Evolutionary conservation across 2,329 filamentous ascomycete species (phyloP).

Genomic region (Stachybotrys elegans): DNA sequence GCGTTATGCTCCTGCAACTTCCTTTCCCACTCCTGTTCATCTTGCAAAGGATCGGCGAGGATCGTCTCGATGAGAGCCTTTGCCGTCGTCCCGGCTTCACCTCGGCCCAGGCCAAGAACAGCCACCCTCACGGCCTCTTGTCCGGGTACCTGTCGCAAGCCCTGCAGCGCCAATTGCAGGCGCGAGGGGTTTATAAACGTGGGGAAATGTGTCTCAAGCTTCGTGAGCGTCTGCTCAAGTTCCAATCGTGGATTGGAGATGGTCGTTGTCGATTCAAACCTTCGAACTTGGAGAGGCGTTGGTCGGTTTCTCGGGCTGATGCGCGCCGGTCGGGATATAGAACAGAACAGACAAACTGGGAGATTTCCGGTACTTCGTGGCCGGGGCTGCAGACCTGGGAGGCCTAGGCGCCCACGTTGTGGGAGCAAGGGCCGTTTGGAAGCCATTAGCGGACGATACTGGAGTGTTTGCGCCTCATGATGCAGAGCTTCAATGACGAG

Average conservation of each 20-base stretch:
- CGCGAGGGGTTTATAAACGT: constrained; percentile 63
- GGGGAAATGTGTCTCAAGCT: constrained; percentile 56
- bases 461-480: too few relatives aligned
- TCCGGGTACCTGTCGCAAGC: constrained; percentile 52
- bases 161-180: constrained; percentile 65
- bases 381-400: constrained; percentile 10
- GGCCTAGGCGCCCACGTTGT: constrained; percentile 20
- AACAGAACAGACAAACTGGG: constrained; percentile 27
- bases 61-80: constrained; percentile 64
- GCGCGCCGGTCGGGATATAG: constrained; percentile 14
- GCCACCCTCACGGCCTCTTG: constrained; percentile 55
- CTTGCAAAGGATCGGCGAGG: constrained; percentile 63
- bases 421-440: constrained; percentile 22
- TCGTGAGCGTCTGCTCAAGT: constrained; percentile 53
- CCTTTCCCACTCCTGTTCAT: constrained; percentile 62
- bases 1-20: constrained; percentile 48
- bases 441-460: constrained; percentile 21
- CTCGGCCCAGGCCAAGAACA: constrained; percentile 43
- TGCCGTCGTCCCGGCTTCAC: constrained; percentile 41
- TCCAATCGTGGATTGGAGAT: constrained; percentile 39
- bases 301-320: constrained; percentile 15
- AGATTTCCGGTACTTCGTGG: constrained; percentile 9
- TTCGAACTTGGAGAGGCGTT: constrained; percentile 16
- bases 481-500: too few relatives aligned
- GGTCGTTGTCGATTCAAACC: constrained; percentile 22